Base-by-base conservation (phyloP, 75 land plant species). In the Pinus tabuliformis region DNA sequence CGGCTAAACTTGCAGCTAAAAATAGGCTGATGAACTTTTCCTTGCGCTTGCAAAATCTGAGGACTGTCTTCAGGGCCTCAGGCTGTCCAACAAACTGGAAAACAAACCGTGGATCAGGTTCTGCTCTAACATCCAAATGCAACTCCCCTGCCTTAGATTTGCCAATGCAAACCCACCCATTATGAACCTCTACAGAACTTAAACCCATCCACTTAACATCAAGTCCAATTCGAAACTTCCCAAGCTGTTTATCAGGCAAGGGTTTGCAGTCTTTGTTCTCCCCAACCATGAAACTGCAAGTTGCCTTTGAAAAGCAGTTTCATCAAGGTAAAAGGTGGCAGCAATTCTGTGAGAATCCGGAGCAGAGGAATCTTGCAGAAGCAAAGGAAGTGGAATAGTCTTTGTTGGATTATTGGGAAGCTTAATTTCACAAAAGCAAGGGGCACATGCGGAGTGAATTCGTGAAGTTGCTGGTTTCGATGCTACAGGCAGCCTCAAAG, bases 81-180 rank as follows among this genome's bases (percentile, higher is more conserved):
- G 96, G 97, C 75, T 93, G 90, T 49, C 96, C 93, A 21, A 87
- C 93, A 75, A 95, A 95, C 83, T 95, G 94, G 73, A 95, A 95
- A 11, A 93, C 89, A 80, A 87, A 95, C 36, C 96, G 59, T 7
- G 96, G 96, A 76, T 95, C 98, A n/a, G 92, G 90, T 62, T 95
- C 96, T 22, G 88, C 74, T 75, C 86, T 90, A 58, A 95, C 95
- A 65, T 75, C 57, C 8, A 93, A 54, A 57, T 95, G 96, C 42
- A 95, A 59, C 71, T 37, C 87, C 39, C 59, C 63, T 4, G 61
- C 73, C 73, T 84, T 83, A 11, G 24, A 58, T 21, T 59, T 68
- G 13, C 70, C 82, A 42, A 77, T 76, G 72, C 42, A 36, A 15
- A 58, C 77, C 90, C 85, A 80, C 3, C 83, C 83, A 62, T 49